These are phyloP conservation scores for Phyllachora maydis DNA, from an alignment of 2,329 filamentous ascomycete species.

Conservation along the genomic window DNA sequence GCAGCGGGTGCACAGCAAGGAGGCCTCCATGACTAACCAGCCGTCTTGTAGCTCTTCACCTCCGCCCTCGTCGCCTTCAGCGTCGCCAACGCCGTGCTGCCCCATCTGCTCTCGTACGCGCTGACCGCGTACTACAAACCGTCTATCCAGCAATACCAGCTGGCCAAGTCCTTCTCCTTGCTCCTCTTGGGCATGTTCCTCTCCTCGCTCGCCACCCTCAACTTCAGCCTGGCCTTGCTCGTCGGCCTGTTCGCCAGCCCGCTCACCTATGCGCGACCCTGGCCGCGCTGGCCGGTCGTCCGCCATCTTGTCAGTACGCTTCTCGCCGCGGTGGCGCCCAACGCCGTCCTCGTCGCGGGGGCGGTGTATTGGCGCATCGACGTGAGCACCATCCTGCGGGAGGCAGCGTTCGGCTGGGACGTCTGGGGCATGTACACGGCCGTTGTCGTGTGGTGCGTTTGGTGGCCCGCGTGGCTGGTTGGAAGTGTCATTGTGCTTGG, in stretches of 20 bases:
- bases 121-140: conserved; percentile 30
- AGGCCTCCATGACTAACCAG: neutral
- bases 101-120: conserved; percentile 31
- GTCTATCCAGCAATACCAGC: conserved; percentile 48
- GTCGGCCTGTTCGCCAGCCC: conserved; percentile 63
- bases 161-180: conserved; percentile 83
- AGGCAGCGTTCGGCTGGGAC: conserved; percentile 73
- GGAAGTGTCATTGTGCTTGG: conserved; percentile 35
- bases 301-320: conserved; percentile 23
- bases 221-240: conserved; percentile 79
- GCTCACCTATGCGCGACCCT: conserved; percentile 49
- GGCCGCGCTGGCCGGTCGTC: conserved; percentile 14
- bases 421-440: conserved; percentile 80
- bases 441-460: conserved; percentile 81
- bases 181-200: conserved; percentile 81
- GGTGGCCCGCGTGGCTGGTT: conserved; percentile 82
- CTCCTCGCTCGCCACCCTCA: conserved; percentile 80
- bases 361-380: conserved; percentile 17
- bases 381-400: conserved; percentile 39
- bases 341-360: conserved; percentile 27
- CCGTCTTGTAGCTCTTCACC: conserved; percentile 27
- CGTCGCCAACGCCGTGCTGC: conserved; percentile 30
- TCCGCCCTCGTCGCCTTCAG: conserved; percentile 37
- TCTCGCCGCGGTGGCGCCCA: conserved; percentile 40
- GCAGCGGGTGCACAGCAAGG: no score